phyloP scores from a whole-genome alignment of 306 rosid genomes.

The Cicer yamashitae region DNA sequence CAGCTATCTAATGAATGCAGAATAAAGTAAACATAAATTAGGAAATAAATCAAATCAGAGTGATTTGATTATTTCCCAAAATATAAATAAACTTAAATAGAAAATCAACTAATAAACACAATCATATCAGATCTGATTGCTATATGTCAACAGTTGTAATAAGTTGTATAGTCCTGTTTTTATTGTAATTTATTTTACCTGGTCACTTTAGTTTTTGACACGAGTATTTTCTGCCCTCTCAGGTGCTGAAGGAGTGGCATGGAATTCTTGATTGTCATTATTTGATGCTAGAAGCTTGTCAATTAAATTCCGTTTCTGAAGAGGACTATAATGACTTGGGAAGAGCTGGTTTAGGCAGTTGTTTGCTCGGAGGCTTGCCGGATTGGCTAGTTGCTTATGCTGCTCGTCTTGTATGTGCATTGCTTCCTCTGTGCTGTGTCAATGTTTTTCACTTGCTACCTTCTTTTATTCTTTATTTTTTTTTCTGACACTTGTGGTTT shows the following conservation, averaged over 20 bases:
- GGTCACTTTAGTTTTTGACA: constrained; percentile 36
- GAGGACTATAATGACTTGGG: constrained; percentile 89
- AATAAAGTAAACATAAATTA: no score
- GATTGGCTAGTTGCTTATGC: constrained; percentile 97
- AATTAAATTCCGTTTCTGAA: constrained; percentile 75
- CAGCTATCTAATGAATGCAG: no score
- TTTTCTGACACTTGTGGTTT: constrained; percentile 41
- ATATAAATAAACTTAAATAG: no score
- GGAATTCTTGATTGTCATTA: constrained; percentile 85
- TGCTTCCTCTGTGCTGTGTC: constrained; percentile 37
- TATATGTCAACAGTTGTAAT: no score
- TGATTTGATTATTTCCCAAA: no score
- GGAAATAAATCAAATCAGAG: no score
- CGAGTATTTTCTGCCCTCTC: constrained; percentile 30
- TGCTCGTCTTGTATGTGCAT: constrained; percentile 84
- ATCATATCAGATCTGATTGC: no score
- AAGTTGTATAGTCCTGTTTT: constrained; percentile 1
- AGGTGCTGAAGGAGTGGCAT: constrained; percentile 95
- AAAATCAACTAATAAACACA: no score
- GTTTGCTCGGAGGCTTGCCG: constrained; percentile 96
- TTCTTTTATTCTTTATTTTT: constrained; percentile 5
- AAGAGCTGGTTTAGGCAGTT: constrained; percentile 98
- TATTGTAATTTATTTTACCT: constrained; percentile 20
- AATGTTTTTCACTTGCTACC: constrained; percentile 4
- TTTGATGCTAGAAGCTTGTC: constrained; percentile 95